Base-by-base conservation (phyloP, 129 eudicot species). In the Pseudognaphalium luteoalbum region DNA sequence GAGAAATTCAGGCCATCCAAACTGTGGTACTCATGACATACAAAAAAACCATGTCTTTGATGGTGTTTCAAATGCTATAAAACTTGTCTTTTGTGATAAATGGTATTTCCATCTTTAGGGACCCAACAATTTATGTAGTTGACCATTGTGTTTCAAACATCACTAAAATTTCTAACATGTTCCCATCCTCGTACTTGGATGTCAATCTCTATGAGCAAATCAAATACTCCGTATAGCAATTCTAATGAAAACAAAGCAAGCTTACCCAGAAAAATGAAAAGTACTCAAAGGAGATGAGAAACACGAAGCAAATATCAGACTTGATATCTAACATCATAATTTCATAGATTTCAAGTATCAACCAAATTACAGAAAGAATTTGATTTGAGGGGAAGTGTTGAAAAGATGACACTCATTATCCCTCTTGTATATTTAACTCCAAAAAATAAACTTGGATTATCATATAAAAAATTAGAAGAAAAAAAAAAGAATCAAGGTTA, bases 371-470 rank as follows among this genome's bases (percentile, higher is more conserved):
- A 80, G 21, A 52, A 66, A 70, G 76, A 78, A 61, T 70, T 34
- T 47, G 65, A 67, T 80, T 65, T 14, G 29, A 80, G 83, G 74
- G 75, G 42, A 73, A 74, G 83, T 3, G 63, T 66, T 32, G 66
- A 80, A 72, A 79, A 37, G 47, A 57, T 19, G 28, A 65, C 68
- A 72, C 73, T 72, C 65, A 54, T 65, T 66, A 29, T 62, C 71
- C 76, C 78, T 41, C 50, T 20, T 19, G 74, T 79, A 79, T 79
- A 68, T 68, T 71, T 74, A n/a, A 11, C 67, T 37, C 67, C 25
- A 58, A 68, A 73, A 51, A 72, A 17, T 56, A 56, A 70, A 32
- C 63, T 66, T 22, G 35, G 75, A 67, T 66, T 75, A 80, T 66
- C 75, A 39, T 72, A 65, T 74, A 68, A 57, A 42, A 74, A 68